Conservation (phyloP, 2,329 filamentous ascomycete genomes). For the Monosporascus sp. region DNA sequence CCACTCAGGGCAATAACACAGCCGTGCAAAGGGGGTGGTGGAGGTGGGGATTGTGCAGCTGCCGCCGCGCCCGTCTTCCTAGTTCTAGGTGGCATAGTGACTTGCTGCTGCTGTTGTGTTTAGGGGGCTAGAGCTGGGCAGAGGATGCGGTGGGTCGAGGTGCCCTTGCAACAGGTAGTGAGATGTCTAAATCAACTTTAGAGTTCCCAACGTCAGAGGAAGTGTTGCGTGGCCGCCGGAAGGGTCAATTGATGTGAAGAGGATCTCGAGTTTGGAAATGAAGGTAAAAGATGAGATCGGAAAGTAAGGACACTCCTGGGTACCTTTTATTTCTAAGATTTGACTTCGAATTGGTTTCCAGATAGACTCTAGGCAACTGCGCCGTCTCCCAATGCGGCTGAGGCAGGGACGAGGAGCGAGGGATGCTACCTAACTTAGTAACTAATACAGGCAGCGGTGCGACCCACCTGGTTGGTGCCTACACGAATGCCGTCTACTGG, state of each 20-base stretch:
- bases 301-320: too few relatives aligned
- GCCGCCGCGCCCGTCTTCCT: conserved; percentile 1
- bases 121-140: too few relatives aligned
- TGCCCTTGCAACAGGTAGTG: too few relatives aligned
- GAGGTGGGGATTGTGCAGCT: conserved; percentile 7
- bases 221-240: too few relatives aligned
- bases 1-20: conserved; percentile 55
- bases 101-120: too few relatives aligned
- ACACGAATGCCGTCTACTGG: background rate
- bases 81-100: conserved; percentile 17
- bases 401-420: background rate
- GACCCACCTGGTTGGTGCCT: background rate
- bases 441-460: background rate
- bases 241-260: too few relatives aligned
- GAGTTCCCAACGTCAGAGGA: too few relatives aligned
- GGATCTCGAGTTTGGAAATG: too few relatives aligned
- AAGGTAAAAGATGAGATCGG: too few relatives aligned
- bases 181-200: too few relatives aligned
- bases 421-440: too few relatives aligned
- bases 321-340: background rate
- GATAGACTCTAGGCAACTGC: background rate
- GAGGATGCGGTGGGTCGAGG: too few relatives aligned
- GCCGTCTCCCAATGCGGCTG: background rate
- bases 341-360: background rate
- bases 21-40: conserved; percentile 37